Base-by-base conservation (phyloP, 2,329 filamentous ascomycete genomes). In the Arthrobotrys sinensis region DNA sequence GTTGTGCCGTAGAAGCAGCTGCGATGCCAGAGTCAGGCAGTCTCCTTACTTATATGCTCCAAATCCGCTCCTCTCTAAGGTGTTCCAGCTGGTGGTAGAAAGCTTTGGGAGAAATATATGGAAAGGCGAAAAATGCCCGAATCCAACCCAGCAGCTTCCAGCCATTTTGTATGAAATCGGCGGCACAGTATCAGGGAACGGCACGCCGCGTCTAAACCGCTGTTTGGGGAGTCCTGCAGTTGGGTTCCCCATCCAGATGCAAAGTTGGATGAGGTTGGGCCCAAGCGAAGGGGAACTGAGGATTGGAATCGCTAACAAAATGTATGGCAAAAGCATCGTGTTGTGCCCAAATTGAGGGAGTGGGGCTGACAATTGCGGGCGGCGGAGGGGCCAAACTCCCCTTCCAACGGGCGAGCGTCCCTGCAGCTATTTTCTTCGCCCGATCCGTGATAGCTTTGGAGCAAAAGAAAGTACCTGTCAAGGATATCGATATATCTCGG, bases 141-240 rank as follows among this genome's bases (percentile, higher is more conserved):
- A 64, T 48, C 24, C 10, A 38, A 65, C 36, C 50, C 66, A 78
- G 67, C 62, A 21, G 62, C 12, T 40, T 55, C 62, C 75, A 72
- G 67, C 52, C 60, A 78, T 72, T 78, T 78, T 78, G 75, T 78
- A 78, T 68, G 75, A n/a, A 32, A 11, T 46, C 32, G 24, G 32
- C 16, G 52, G 34, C 19, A 14, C 21, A 14, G 32, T n/a, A 24
- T 53, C 34, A 48, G 53, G 66, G 66, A 53, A 14, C 45, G n/a
- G 21, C 34, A 19, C 19, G 50, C 50, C 50, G 46, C 65, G 38
- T 57, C 38, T 2, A 46, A 24, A 50, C 38, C n/a, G 19, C 10
- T 32, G 67, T 46, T 62, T 45, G 53, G 67, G 67, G 53, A 46
- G 36, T 40, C 11, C 4, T 52, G 7, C 32, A 46, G 36, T 28